A percentile compares a stretch with the other conserved stretches of the same genome.
These are phyloP conservation scores for Podaxis rugospora DNA, from an alignment of 768 basidiomycete genomes.

Conservation along the genomic window DNA sequence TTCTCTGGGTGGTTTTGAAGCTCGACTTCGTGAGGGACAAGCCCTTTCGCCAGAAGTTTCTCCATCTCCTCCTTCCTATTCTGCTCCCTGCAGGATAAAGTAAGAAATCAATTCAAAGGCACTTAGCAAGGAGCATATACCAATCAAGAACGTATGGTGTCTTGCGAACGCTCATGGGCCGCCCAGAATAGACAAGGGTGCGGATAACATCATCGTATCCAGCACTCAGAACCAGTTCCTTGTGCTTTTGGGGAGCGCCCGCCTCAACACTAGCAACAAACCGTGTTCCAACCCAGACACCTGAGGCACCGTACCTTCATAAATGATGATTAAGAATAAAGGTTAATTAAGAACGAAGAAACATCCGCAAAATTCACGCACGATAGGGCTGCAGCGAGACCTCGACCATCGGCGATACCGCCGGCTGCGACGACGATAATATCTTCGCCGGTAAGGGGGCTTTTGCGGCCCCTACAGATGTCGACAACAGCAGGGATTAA, in stretches of 20 bases:
- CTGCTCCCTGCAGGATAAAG: conserved; percentile 45
- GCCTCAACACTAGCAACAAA: conserved; percentile 83
- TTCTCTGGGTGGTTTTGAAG: conserved; percentile 64
- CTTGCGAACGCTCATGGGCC: conserved; percentile 78
- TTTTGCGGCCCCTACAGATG: conserved; percentile 61
- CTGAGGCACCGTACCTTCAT: conserved; percentile 71
- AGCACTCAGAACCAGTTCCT: conserved; percentile 60
- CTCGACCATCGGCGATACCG: conserved; percentile 79
- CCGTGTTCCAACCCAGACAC: conserved; percentile 86
- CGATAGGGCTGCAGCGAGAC: conserved; percentile 72
- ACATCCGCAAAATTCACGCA: conserved; percentile 24
- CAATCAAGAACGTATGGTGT: conserved; percentile 77
- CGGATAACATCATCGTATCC: conserved; percentile 73
- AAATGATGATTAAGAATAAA: background rate
- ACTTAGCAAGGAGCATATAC: conserved; percentile 28
- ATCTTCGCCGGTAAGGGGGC: conserved; percentile 74
- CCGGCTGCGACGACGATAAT: conserved; percentile 81
- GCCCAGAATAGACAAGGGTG: conserved; percentile 72
- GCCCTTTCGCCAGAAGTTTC: conserved; percentile 54
- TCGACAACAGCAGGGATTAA: conserved; percentile 83
- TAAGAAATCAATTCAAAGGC: background rate
- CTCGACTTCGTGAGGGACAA: conserved; percentile 74
- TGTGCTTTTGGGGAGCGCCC: conserved; percentile 71
- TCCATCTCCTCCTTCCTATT: conserved; percentile 56
- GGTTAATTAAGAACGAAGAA: background rate